Evolutionary conservation across 2,329 filamentous ascomycete species (phyloP), one percentile per base, ranked within the genome.

Genomic region (Aspergillus sp.): DNA sequence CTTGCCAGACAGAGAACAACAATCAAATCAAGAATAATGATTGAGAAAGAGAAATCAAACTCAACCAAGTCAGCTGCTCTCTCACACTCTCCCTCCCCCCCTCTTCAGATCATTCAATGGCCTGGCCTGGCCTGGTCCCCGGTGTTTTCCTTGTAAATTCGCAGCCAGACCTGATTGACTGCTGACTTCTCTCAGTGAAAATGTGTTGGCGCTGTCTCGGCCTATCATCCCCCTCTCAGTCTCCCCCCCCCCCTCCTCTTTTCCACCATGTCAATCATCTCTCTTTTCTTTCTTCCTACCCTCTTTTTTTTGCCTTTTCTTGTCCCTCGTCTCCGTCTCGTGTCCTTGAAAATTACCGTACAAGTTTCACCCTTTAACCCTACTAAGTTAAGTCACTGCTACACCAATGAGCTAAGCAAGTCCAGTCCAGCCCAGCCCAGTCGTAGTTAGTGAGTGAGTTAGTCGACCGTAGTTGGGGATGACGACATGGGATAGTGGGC

Each of bases 131-230:
- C 27, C 9, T 31, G 27, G 27, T 8, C 27, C 21, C 21, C 21
- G 21, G 21, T 21, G 27, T 11, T 11, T 11, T 9, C 9, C 27
- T 31, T 31, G 27, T 9, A 31, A 31, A 31, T 31, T 31, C 27
- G 27, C 27, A 31, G 9, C 9, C 27, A 11, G 27, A 11, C 14
- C 15, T 37, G 35, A 37, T 37, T 37, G 35, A 43, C 40, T 21
- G 5, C 35, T 46, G 44, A 31, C 24, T 17, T 9, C 12, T 14
- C 21, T 19, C 24, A 17, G 45, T 19, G 27, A 7, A 11, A 19
- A 43, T 55, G 53, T 23, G 53, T 44, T 55, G 53, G 53, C 53
- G 53, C 37, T n/a, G 27, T 55, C 45, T 49, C 24, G 31, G 7
- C 53, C 53, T 55, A 55, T 55, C 53, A 55, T 49, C 44, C 19